Conservation (phyloP, 805 yeast genomes). For the Ogataea pilisensis region DNA sequence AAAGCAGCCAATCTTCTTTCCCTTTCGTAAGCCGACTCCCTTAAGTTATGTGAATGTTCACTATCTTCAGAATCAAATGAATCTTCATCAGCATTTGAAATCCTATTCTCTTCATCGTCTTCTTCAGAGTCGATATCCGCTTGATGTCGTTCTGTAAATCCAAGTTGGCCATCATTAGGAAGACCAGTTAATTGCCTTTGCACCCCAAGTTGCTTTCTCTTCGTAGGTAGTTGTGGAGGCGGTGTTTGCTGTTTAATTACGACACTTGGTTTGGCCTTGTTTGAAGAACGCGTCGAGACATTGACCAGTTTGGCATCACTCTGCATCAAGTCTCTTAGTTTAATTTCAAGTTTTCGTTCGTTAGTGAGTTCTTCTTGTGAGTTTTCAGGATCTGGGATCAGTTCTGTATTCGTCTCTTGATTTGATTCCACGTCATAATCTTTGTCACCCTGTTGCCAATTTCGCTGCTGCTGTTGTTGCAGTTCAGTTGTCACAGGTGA, state of each 20-base stretch:
- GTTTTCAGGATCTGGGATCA: slow-evolving; percentile 9
- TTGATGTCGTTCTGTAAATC: neutral
- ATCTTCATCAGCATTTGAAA: slow-evolving; percentile 18
- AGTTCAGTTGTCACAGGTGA: slow-evolving; percentile 6
- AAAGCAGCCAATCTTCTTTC: slow-evolving; percentile 30
- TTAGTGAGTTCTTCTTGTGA: neutral
- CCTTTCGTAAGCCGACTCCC: slow-evolving; percentile 25
- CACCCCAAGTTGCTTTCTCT: slow-evolving; percentile 1
- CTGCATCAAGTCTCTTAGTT: slow-evolving; percentile 21
- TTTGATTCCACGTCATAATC: slow-evolving; percentile 20
- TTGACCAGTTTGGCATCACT: slow-evolving; percentile 21
- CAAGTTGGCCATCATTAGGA: neutral
- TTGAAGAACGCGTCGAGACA: slow-evolving; percentile 2
- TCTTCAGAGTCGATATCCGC: slow-evolving; percentile 13
- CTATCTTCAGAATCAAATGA: slow-evolving; percentile 15
- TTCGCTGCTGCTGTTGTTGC: slow-evolving; percentile 5
- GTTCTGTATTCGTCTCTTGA: slow-evolving; percentile 15
- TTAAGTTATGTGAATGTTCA: slow-evolving; percentile 5
- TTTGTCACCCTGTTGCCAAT: slow-evolving; percentile 2
- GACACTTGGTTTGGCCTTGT: neutral
- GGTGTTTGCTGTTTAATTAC: neutral
- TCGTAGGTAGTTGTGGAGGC: neutral
- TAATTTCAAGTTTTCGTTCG: slow-evolving; percentile 22
- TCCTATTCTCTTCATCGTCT: slow-evolving; percentile 9
- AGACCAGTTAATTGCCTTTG: slow-evolving; percentile 2